Evolutionary conservation across 208 protist species (phyloP), one percentile per base, ranked within the genome.

Genomic region (Wallacemonas sp.): DNA sequence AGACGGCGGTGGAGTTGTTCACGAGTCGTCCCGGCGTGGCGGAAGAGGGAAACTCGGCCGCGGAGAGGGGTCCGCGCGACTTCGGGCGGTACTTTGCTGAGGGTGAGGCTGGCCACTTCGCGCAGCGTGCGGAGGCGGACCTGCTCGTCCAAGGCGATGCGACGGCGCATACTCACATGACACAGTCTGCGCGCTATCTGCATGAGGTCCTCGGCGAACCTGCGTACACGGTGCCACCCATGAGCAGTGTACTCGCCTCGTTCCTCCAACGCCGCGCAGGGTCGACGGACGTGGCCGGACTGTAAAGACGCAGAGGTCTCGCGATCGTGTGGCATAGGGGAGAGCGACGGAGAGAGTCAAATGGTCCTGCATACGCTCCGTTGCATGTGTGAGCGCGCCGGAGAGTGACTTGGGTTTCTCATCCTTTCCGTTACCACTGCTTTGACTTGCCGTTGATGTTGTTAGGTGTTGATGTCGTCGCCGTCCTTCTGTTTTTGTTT

Each of bases 151-250:
- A 24, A 24, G 36, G 30, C 6, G 48, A 42, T 13, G 39, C 21
- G 46, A 75, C 59, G 22, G 46, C 53, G 8, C 72, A 77, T 38
- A 70, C 76, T 10, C 63, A 76, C 55, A 60, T 62, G 55, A 19
- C 55, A 10, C 55, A 62, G 29, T 62, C 39, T 2, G 26, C 54
- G n/a, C 66, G 54, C 12, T 94, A 86, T 83, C 55, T 94, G 29
- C 53, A 10, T 15, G 74, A 80, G 44, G 82, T 94, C 26, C 76
- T 94, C 1, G 73, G 76, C 3, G 85, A 91, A 41, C 73, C 89
- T 19, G 71, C 85, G 5, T 94, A 92, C 74, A 89, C 85, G 6
- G 83, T 73, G 19, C 85, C 89, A 10, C 81, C 85, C 4, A 91
- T 92, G 81, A 86, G 79, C 60, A 61, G 76, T 2, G 67, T 92